Evolutionary conservation across 2,329 filamentous ascomycete genomes (phyloP).

Genomic region (Scedosporium boydii): DNA sequence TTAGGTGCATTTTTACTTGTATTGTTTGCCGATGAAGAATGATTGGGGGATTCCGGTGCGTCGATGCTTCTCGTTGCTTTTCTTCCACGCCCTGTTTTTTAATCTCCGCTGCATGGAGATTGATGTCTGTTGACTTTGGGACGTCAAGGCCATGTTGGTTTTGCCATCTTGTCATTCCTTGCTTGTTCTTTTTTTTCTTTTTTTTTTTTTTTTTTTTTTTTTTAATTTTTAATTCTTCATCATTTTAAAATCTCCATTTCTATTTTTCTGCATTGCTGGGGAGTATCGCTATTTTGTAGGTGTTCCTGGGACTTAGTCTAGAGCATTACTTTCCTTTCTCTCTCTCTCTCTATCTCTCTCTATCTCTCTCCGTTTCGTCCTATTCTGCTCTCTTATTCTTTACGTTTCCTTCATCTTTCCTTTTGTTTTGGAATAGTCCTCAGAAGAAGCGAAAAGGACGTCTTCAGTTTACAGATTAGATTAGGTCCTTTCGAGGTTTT

Average conservation of each 20-base stretch:
- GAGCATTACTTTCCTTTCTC: no score
- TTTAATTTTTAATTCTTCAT: background rate
- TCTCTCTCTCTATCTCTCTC: no score
- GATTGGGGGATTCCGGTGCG: background rate
- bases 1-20: background rate
- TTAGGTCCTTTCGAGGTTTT: background rate
- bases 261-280: background rate
- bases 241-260: background rate
- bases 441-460: no score
- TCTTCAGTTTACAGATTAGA: no score
- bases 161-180: background rate
- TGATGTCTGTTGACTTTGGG: background rate
- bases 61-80: background rate
- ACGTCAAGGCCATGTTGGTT: background rate
- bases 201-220: slow-evolving; percentile 5
- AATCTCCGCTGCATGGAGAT: background rate
- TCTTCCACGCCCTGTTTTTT: slow-evolving; percentile 1
- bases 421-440: no score
- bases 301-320: background rate
- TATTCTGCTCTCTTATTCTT: no score
- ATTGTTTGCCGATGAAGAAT: background rate
- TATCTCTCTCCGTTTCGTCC: no score
- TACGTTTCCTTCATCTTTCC: no score
- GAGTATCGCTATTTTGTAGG: background rate
- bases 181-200: background rate